These are phyloP conservation scores for Myriangium duriaei DNA, from an alignment of 2,329 filamentous ascomycete genomes.

Conservation along the genomic window DNA sequence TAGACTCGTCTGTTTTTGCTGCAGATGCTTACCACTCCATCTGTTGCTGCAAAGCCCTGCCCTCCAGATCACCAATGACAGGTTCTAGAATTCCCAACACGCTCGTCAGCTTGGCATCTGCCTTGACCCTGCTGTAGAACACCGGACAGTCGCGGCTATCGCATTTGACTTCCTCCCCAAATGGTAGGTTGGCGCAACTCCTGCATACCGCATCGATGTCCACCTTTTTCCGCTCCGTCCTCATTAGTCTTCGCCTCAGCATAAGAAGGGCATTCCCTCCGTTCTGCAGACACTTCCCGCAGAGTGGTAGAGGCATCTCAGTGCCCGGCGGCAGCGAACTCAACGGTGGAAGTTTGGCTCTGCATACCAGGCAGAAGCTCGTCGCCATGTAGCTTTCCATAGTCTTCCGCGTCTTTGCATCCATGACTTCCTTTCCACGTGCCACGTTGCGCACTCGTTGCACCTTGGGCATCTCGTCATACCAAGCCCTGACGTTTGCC, in stretches of 20 bases:
- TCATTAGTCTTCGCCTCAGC: constrained; percentile 49
- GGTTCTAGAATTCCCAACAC: constrained; percentile 28
- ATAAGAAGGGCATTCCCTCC: constrained; percentile 49
- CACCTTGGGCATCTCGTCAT: constrained; percentile 90
- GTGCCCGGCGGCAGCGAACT: constrained; percentile 13
- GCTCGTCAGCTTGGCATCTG: constrained; percentile 35
- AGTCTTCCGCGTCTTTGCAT: constrained; percentile 46
- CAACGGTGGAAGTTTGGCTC: constrained; percentile 40
- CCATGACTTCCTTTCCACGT: constrained; percentile 14
- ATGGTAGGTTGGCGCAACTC: constrained; percentile 62
- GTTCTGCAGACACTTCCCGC: constrained; percentile 42
- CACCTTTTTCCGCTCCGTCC: constrained; percentile 49
- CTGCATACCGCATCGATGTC: constrained; percentile 63
- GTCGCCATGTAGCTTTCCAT: constrained; percentile 90
- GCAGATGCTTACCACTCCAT: constrained; percentile 9
- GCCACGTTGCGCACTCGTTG: constrained; percentile 52
- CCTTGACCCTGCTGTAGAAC: constrained; percentile 66
- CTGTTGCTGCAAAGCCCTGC: constrained; percentile 16
- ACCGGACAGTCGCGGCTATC: constrained; percentile 88
- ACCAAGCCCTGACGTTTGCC: constrained; percentile 83
- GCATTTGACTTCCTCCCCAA: constrained; percentile 67
- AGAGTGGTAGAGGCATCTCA: constrained; percentile 37
- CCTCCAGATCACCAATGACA: constrained; percentile 31
- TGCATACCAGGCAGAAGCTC: constrained; percentile 67
- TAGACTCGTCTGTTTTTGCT: too few relatives aligned